phyloP scores from a whole-genome alignment of 805 yeast genomes.

The Myxozyma lipomycoides region DNA sequence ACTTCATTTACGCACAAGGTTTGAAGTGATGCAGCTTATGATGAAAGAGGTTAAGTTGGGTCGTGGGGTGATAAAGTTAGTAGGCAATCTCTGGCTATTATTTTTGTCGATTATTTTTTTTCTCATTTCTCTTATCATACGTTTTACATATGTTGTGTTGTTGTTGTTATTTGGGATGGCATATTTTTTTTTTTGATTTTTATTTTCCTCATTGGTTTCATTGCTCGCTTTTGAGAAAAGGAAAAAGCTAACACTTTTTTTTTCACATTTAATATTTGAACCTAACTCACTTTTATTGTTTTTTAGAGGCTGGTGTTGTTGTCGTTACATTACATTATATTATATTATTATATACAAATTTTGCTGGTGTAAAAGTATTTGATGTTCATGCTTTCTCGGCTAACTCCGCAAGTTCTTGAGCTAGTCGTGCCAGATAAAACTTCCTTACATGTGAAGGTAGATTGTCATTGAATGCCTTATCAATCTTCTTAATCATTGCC shows the following conservation, averaged over 20 bases:
- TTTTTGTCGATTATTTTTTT: too few species aligned
- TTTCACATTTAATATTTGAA: background rate
- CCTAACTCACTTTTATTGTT: background rate
- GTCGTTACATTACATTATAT: background rate
- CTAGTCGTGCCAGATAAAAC: slow-evolving; percentile 36
- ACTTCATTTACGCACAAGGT: background rate
- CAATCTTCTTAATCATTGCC: slow-evolving; percentile 28
- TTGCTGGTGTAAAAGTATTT: background rate
- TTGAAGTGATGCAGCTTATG: background rate
- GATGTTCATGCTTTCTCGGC: background rate
- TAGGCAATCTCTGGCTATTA: too few species aligned
- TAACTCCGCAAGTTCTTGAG: slow-evolving; percentile 30
- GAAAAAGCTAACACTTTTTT: background rate
- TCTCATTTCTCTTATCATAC: background rate
- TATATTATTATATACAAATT: slow-evolving; percentile 10
- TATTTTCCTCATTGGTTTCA: background rate
- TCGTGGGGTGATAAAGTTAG: too few species aligned
- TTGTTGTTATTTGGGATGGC: background rate
- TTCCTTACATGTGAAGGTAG: slow-evolving; percentile 33
- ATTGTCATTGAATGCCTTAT: slow-evolving; percentile 27
- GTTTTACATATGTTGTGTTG: background rate
- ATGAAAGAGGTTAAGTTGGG: too few species aligned
- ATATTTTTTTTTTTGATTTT: too few species aligned
- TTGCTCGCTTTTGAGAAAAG: too few species aligned
- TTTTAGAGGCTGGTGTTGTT: background rate